These are phyloP conservation scores for Boletus holoroseus DNA, from an alignment of 1,284 basidiomycete genomes.

Conservation along the genomic window DNA sequence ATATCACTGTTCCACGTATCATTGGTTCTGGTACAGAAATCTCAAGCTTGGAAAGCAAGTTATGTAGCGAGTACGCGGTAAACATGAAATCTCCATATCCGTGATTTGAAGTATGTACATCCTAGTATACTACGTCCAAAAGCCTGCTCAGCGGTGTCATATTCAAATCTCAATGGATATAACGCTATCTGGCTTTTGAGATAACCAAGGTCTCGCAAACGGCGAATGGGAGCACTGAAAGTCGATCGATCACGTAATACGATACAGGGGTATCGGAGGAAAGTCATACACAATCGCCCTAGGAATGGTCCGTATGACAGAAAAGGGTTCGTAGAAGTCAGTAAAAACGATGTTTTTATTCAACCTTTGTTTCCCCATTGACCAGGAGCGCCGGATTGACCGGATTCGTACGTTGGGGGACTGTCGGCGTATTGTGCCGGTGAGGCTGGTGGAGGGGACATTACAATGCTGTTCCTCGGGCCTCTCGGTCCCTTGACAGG, in stretches of 20 bases:
- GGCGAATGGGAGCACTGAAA: neutral
- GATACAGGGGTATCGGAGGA: slow-evolving; percentile 27
- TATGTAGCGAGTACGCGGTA: neutral
- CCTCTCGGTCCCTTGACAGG: slow-evolving; percentile 40
- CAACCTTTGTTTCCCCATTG: slow-evolving; percentile 46
- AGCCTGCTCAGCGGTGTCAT: neutral
- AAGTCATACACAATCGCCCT: slow-evolving; percentile 14
- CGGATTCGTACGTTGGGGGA: slow-evolving; percentile 60
- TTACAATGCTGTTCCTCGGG: slow-evolving; percentile 24
- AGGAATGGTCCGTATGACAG: slow-evolving; percentile 19
- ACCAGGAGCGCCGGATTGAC: slow-evolving; percentile 43
- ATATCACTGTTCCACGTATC: neutral
- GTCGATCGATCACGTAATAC: slow-evolving; percentile 6
- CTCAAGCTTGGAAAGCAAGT: neutral
- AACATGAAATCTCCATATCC: neutral
- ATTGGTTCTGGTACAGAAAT: neutral
- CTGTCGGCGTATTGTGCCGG: slow-evolving; percentile 42
- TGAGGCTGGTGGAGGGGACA: slow-evolving; percentile 26
- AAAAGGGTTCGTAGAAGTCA: neutral
- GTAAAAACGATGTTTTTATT: slow-evolving; percentile 3
- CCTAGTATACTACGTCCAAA: neutral
- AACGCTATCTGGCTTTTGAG: neutral
- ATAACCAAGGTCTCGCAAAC: neutral
- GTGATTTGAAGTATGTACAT: neutral
- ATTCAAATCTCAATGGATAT: neutral